Base-by-base conservation (phyloP, 2,329 filamentous ascomycete species). In the Alternaria arborescens region DNA sequence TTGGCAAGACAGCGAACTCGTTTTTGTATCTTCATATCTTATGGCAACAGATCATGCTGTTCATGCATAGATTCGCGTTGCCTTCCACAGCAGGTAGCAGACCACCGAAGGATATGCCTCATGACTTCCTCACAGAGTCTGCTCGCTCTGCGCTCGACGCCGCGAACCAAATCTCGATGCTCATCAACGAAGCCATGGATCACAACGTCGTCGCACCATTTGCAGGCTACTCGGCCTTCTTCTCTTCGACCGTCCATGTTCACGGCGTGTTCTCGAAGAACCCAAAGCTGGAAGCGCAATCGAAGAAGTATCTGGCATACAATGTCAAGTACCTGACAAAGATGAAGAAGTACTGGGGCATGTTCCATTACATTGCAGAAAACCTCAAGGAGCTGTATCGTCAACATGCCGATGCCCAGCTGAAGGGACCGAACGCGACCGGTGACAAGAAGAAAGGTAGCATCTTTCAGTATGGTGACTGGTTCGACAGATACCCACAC, bases 311-410 rank as follows among this genome's bases (percentile, higher is more conserved):
- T 71, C 83, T 97, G 16, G 89, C 91, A 1, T 91, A 89, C 66
- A 98, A 97, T 67, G 91, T 98, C 71, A 92, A 91, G 72, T 98
- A 95, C 71, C 81, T 99, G 44, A 90, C 91, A 55, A 95, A 92
- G 79, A 97, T 98, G 92, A 97, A 97, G 83, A 92, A 92, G 61
- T 94, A 95, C 72, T 99, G 95, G 95, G 95, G 94, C 61, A 97
- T 97, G 91, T 97, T 98, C 75, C 92, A 97, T 76, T 97, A 93
- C 81, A 94, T 98, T 86, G 90, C 93, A 1, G 94, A 98, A 75
- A 95, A 94, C 71, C 85, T 97, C 36, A 93, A 95, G 61, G 91
- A 94, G 55, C 88, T 96, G 62, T 99, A 97, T 75, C 88, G 91
- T 52, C 87, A 89, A 48, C 94, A 93, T 69, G 89, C 93, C 16